Conservation (phyloP, 163 green algal genomes). For the Scenedesmus sp. region DNA sequence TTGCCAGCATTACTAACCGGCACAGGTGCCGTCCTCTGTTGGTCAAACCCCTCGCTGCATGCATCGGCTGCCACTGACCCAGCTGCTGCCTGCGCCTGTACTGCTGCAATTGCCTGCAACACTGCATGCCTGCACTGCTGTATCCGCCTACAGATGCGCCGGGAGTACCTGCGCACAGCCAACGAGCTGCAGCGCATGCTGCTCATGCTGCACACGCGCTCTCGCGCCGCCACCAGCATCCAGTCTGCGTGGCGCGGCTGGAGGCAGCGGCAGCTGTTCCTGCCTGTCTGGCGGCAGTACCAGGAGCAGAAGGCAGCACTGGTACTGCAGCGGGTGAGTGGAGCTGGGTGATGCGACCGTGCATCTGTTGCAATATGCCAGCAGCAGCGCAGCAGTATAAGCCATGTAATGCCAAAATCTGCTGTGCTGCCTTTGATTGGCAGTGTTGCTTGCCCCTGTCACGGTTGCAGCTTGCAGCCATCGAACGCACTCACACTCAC, state of each 20-base stretch:
- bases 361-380: background rate
- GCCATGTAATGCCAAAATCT: background rate
- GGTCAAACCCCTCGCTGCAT: background rate
- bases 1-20: no score
- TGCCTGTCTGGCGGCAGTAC: slow-evolving; percentile 34
- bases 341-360: background rate
- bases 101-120: background rate
- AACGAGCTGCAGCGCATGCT: slow-evolving; percentile 51
- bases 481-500: no score
- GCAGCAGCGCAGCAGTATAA: background rate
- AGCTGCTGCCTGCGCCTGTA: background rate
- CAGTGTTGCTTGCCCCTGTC: no score
- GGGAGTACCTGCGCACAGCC: slow-evolving; percentile 26
- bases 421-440: background rate
- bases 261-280: slow-evolving; percentile 31
- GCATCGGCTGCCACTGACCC: background rate
- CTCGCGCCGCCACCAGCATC: slow-evolving; percentile 57
- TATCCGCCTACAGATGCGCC: background rate
- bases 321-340: slow-evolving; percentile 38
- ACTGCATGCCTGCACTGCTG: no score
- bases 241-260: slow-evolving; percentile 60
- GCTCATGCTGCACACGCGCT: slow-evolving; percentile 52
- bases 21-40: background rate
- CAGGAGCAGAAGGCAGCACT: slow-evolving; percentile 19
- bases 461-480: no score